Percentiles rank a stretch among this genome's conserved stretches.
These are phyloP conservation scores for Coemansia aciculifera DNA, from an alignment of 192 early-diverging fungal species.

Conservation along the genomic window DNA sequence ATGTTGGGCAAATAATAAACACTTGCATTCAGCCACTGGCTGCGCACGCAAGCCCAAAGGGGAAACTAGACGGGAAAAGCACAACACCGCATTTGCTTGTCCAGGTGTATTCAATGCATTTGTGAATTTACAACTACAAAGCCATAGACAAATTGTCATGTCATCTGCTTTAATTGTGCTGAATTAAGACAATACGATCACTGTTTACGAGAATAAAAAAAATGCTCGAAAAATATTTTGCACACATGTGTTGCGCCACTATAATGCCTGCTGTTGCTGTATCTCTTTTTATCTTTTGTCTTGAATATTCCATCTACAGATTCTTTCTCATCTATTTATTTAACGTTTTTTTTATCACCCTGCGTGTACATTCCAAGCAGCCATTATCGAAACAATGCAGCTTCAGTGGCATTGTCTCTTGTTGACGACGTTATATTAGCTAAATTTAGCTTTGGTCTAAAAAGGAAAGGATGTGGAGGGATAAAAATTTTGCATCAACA, in stretches of 20 bases:
- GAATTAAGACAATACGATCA: neutral
- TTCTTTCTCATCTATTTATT: neutral
- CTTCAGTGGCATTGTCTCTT: neutral
- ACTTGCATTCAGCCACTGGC: neutral
- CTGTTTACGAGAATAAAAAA: neutral
- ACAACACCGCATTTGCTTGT: neutral
- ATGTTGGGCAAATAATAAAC: neutral
- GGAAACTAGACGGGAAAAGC: neutral
- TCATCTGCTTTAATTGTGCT: neutral
- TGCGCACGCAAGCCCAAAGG: neutral
- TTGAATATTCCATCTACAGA: neutral
- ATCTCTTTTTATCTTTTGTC: neutral
- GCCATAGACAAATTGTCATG: neutral
- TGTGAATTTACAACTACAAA: neutral
- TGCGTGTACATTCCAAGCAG: neutral
- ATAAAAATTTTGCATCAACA: neutral
- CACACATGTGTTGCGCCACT: neutral
- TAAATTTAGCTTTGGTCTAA: neutral
- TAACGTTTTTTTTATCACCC: constrained; percentile 2
- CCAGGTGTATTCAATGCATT: neutral
- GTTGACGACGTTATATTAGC: neutral
- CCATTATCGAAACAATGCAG: neutral
- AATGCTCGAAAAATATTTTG: constrained; percentile 6
- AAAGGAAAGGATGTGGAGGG: neutral
- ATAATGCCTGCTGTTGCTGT: neutral